A percentile compares a stretch with the other conserved stretches of the same genome.
Conservation (phyloP, 805 yeast species). For the Nakazawaea ambrosiae region DNA sequence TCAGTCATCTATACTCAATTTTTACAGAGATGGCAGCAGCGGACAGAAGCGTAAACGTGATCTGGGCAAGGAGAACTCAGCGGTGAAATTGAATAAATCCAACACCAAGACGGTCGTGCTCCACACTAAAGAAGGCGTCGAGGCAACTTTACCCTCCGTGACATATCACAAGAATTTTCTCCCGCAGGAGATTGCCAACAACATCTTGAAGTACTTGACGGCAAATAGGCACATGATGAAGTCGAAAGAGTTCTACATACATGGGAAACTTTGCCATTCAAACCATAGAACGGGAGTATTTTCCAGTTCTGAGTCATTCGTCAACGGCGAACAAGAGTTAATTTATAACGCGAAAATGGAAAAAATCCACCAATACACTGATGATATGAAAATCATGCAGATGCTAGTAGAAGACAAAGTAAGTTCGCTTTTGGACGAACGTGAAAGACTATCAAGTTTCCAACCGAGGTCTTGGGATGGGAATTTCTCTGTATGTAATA, state of each 20-base stretch:
- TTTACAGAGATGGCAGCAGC: slow-evolving; percentile 3
- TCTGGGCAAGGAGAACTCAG: background rate
- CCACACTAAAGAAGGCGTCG: slow-evolving; percentile 45
- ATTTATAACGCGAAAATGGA: slow-evolving; percentile 36
- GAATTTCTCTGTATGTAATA: slow-evolving; percentile 48
- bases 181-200: slow-evolving; percentile 41
- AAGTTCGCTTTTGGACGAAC: slow-evolving; percentile 20
- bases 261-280: slow-evolving; percentile 54
- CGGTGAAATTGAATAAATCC: slow-evolving; percentile 3
- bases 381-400: slow-evolving; percentile 33
- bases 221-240: slow-evolving; percentile 32
- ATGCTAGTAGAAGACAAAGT: slow-evolving; percentile 32
- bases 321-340: slow-evolving; percentile 15
- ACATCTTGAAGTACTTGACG: slow-evolving; percentile 34
- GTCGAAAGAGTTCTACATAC: slow-evolving; percentile 46
- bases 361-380: slow-evolving; percentile 27
- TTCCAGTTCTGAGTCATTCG: slow-evolving; percentile 14
- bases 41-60: too few relatives aligned
- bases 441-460: slow-evolving; percentile 25
- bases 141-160: slow-evolving; percentile 41
- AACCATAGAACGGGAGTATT: slow-evolving; percentile 44
- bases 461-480: slow-evolving; percentile 38
- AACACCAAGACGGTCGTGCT: slow-evolving; percentile 22
- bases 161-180: slow-evolving; percentile 45
- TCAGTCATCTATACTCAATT: slow-evolving; percentile 15